A percentile compares a stretch with the other conserved stretches of the same genome.
phyloP scores from a whole-genome alignment of 176 grass and related monocot species.

The Dactylis glomerata region DNA sequence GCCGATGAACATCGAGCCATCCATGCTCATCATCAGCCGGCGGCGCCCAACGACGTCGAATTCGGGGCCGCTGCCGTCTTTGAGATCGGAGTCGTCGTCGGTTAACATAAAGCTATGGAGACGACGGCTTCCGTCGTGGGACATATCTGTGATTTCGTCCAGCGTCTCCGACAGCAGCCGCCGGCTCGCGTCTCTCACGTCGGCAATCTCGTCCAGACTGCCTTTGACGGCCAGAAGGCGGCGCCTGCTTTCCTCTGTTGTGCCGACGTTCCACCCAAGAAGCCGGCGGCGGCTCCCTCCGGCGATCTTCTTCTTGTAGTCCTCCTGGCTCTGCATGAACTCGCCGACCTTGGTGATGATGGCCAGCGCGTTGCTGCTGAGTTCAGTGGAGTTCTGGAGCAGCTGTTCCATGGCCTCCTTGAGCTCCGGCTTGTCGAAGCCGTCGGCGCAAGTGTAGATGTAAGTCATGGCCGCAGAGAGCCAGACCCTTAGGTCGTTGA shows the following conservation, averaged over 20 bases:
- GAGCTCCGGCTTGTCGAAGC: conserved; percentile 61
- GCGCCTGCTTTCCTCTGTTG: background rate
- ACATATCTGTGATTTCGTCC: conserved; percentile 31
- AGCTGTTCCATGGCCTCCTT: conserved; percentile 62
- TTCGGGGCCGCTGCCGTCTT: background rate
- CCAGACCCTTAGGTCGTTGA: conserved; percentile 62
- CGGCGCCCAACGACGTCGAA: background rate
- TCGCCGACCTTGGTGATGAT: conserved; percentile 55
- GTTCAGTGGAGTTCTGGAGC: conserved; percentile 68
- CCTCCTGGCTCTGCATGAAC: background rate
- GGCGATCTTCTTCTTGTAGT: background rate
- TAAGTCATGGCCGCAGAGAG: conserved; percentile 64
- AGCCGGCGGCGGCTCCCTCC: conserved; percentile 31
- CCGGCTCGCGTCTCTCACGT: conserved; percentile 6
- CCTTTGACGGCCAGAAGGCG: background rate
- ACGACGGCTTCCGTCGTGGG: conserved; percentile 25
- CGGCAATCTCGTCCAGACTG: conserved; percentile 9
- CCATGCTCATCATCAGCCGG: background rate
- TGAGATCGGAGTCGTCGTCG: background rate
- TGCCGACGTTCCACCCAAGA: conserved; percentile 17
- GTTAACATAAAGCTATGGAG: background rate
- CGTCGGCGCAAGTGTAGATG: conserved; percentile 77
- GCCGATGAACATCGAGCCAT: background rate
- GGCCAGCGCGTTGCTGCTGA: conserved; percentile 86
- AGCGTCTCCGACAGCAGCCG: conserved; percentile 31